Base-by-base conservation (phyloP, 1,284 basidiomycete genomes). In the Apiotrichum sp. region DNA sequence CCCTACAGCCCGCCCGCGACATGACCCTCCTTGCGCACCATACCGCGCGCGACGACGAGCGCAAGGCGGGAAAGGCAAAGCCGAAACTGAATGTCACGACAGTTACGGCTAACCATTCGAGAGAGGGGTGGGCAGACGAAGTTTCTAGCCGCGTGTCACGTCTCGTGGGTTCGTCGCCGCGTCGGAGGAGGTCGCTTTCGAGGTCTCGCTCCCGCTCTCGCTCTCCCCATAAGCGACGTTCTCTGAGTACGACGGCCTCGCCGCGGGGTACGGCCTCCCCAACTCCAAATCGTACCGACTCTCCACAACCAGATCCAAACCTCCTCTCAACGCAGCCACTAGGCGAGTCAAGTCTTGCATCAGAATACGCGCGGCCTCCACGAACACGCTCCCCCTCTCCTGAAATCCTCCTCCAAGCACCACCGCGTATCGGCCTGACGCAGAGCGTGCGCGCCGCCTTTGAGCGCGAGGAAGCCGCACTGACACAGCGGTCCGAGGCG, bases 291-390 rank as follows among this genome's bases (percentile, higher is more conserved):
- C 52, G 40, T 10, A 42, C 39, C 3, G 38, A 55, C 3, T 53
- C 47, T 4, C 36, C 47, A 1, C 34, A 46, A 6, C 45, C 22
- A 22, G 22, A 22, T 22, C 22, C 22, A 22, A 13, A 29, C 35
- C 43, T 66, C 8, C 66, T 62, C 2, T 14, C 59, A 1, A 74
- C 72, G n/a, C 71, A 73, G 47, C 67, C 71, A 3, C 48, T 73
- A 16, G 70, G 69, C n/a, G 62, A 64, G 33, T 72, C 71, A 2
- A 39, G 48, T 1, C 59, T 74, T 1, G 69, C 67, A 1, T 45
- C 47, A 3, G 44, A 59, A 49, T 74, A 65, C 32, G 42, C 54
- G 1, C 61, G 65, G 14, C 54, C 59, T 1, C 48, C 50, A 2
- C 53, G 55, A 1, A 32, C 53, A 6, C 49, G 44, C 31, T 39